Percentiles rank a stretch among this genome's conserved stretches.
Conservation (phyloP, 208 protist genomes). For the Phytomonas francai region DNA sequence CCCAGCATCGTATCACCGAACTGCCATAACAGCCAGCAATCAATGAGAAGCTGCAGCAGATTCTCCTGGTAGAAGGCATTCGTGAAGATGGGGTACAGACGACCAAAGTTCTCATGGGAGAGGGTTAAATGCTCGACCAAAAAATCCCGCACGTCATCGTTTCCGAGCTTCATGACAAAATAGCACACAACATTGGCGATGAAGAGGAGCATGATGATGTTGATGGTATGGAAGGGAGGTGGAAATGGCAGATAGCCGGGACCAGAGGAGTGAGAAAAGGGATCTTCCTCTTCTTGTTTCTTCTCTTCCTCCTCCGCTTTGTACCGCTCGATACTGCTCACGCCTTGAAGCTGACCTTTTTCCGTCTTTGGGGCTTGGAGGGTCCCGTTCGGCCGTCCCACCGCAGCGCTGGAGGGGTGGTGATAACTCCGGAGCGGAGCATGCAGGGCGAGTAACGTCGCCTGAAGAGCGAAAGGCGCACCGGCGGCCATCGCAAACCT, state of each 20-base stretch:
- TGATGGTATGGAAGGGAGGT: conserved; percentile 82
- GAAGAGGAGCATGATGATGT: conserved; percentile 81
- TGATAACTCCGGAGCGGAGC: neutral
- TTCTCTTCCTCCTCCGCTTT: conserved; percentile 54
- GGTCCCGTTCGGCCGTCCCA: no score
- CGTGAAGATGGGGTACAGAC: conserved; percentile 82
- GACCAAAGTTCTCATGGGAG: conserved; percentile 69
- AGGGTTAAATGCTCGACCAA: conserved; percentile 85
- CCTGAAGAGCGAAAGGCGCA: neutral
- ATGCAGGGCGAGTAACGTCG: conserved; percentile 14
- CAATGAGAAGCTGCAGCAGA: conserved; percentile 81
- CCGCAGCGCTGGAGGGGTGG: conserved; percentile 11
- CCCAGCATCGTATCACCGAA: conserved; percentile 81
- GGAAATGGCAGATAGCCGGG: conserved; percentile 80
- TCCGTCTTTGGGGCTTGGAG: no score
- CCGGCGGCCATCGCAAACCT: neutral
- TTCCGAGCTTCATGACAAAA: conserved; percentile 68
- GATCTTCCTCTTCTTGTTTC: conserved; percentile 29
- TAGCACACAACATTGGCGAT: conserved; percentile 73
- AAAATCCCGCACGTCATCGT: conserved; percentile 72
- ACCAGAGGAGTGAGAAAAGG: conserved; percentile 36
- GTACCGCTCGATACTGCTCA: conserved; percentile 39
- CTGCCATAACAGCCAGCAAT: conserved; percentile 78
- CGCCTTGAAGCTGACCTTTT: conserved; percentile 38
- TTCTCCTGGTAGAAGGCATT: conserved; percentile 85